A percentile compares a stretch with the other conserved stretches of the same genome.
These are phyloP conservation scores for Verticillium zaregamsianum DNA, from an alignment of 2,329 filamentous ascomycete species.

Conservation along the genomic window DNA sequence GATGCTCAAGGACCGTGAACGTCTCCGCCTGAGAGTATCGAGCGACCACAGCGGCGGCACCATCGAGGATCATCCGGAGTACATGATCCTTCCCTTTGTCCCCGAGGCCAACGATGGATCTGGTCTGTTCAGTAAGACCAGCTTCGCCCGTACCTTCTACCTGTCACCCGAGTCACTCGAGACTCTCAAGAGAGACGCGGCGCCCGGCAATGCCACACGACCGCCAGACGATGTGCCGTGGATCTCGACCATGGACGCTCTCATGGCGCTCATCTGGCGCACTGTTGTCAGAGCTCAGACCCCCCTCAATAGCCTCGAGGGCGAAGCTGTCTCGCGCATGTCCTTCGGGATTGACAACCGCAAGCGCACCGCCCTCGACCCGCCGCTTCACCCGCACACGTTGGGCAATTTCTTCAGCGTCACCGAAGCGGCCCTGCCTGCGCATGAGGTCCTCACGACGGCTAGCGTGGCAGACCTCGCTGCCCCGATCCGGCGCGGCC, in stretches of 20 bases:
- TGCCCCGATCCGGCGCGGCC: not conserved
- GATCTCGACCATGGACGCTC: conserved; percentile 7
- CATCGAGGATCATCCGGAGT: conserved; percentile 5
- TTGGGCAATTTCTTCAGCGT: conserved; percentile 6
- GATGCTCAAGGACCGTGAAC: conserved; percentile 4
- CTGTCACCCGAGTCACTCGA: conserved; percentile 5
- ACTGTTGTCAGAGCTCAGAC: conserved; percentile 6
- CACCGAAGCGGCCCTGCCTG: conserved; percentile 1
- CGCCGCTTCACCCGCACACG: conserved; percentile 3
- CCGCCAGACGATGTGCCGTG: not conserved
- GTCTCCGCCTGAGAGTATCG: conserved; percentile 1
- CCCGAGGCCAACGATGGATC: conserved; percentile 1
- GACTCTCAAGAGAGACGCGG: conserved; percentile 5
- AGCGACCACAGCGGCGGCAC: not conserved
- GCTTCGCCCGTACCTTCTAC: conserved; percentile 4
- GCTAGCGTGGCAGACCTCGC: conserved; percentile 6
- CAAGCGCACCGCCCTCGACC: conserved; percentile 1
- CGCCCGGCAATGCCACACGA: conserved; percentile 1
- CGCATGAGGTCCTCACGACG: conserved; percentile 2
- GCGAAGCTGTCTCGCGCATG: conserved; percentile 1
- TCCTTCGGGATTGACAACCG: conserved; percentile 5
- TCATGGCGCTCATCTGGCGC: conserved; percentile 6
- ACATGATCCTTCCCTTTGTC: conserved; percentile 5
- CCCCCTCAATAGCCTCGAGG: conserved; percentile 4
- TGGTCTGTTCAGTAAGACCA: not conserved